phyloP scores from a whole-genome alignment of 768 basidiomycete species.

The Cystoderma amianthinum region DNA sequence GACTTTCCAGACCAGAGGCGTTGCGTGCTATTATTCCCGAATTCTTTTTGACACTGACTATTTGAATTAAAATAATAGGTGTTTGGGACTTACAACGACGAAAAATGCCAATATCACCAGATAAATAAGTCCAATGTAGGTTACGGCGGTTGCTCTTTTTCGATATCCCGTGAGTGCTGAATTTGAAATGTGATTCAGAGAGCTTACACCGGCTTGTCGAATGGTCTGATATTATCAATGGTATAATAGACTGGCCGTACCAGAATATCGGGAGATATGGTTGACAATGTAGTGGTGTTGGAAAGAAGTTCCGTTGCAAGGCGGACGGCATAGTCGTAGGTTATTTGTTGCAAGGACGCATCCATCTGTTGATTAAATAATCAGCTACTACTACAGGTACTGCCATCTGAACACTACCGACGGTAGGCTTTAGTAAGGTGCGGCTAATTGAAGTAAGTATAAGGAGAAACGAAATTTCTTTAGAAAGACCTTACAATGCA shows the following conservation, averaged over 20 bases:
- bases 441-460: constrained; percentile 16
- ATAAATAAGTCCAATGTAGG: constrained; percentile 49
- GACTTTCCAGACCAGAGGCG: background rate
- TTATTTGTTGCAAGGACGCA: background rate
- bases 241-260: constrained; percentile 40
- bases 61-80: background rate
- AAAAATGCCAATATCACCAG: constrained; percentile 38
- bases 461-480: background rate
- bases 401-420: constrained; percentile 6
- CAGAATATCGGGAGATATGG: constrained; percentile 41
- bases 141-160: constrained; percentile 42
- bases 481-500: constrained; percentile 40
- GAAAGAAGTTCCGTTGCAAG: constrained; percentile 20
- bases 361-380: background rate
- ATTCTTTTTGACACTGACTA: background rate
- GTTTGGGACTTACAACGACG: constrained; percentile 25
- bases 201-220: constrained; percentile 50
- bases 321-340: background rate
- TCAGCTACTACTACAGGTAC: background rate
- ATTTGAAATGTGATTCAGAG: background rate
- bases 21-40: background rate
- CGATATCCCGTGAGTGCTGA: background rate
- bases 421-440: constrained; percentile 21
- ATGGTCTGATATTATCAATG: constrained; percentile 47
- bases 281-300: constrained; percentile 26